Percentiles rank a stretch among this genome's conserved stretches.
Evolutionary conservation across 2,329 filamentous ascomycete species (phyloP).

Genomic region (Rhynchosporium secalis): DNA sequence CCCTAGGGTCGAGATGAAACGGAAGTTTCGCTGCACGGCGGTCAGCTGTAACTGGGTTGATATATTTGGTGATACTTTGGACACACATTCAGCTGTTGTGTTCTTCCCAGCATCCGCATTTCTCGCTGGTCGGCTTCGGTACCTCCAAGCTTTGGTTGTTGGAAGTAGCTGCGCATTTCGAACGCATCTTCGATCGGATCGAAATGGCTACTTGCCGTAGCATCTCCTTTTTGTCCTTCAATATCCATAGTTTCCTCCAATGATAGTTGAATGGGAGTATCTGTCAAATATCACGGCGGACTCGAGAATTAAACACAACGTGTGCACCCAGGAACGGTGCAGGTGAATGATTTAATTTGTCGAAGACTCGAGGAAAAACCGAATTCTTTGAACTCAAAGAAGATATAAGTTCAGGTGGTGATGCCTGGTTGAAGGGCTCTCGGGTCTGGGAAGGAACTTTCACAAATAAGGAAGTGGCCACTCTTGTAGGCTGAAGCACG

Average conservation of each 20-base stretch:
- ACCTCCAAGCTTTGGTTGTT: conserved; percentile 12
- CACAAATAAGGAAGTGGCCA: neutral
- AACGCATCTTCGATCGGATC: conserved; percentile 9
- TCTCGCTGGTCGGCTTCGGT: conserved; percentile 19
- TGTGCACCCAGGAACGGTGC: neutral
- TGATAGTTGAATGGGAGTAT: neutral
- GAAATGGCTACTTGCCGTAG: neutral
- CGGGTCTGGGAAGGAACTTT: neutral
- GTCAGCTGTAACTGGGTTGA: conserved; percentile 6
- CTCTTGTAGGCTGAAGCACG: neutral
- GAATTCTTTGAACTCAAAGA: neutral
- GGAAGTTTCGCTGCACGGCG: conserved; percentile 41
- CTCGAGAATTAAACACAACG: neutral
- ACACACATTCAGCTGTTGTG: conserved; percentile 22
- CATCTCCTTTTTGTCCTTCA: conserved; percentile 2
- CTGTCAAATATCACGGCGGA: neutral
- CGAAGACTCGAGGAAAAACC: neutral
- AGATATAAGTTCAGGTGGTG: neutral
- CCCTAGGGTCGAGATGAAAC: conserved; percentile 44
- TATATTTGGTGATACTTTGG: neutral
- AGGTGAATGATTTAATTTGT: neutral
- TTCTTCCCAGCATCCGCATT: conserved; percentile 21
- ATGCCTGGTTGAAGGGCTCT: neutral
- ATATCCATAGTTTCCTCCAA: conserved; percentile 7
- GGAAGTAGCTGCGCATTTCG: conserved; percentile 17